Evolutionary conservation across 176 grass and related monocot genomes (phyloP).

Genomic region (Musa troglodytarum): DNA sequence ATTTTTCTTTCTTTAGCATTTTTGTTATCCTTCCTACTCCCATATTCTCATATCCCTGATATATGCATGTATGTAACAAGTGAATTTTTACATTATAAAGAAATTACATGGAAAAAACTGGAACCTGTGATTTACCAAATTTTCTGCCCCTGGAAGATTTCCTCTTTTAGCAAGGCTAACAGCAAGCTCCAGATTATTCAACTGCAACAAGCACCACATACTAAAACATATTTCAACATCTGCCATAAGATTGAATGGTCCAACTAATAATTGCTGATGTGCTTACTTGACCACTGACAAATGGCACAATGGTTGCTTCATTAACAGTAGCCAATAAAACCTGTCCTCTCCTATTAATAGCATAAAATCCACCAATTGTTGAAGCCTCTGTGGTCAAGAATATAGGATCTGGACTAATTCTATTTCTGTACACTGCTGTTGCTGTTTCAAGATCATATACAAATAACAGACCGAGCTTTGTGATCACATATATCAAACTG

Average conservation of each 20-base stretch:
- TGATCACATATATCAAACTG: slow-evolving; percentile 88
- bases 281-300: slow-evolving; percentile 80
- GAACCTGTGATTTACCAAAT: slow-evolving; percentile 46
- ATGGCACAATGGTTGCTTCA: slow-evolving; percentile 84
- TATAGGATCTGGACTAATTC: slow-evolving; percentile 97
- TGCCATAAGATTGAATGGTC: too few relatives aligned
- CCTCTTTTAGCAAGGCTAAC: slow-evolving; percentile 96
- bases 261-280: slow-evolving; percentile 6
- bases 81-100: background rate
- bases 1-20: too few relatives aligned
- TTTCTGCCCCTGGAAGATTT: slow-evolving; percentile 96
- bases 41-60: too few relatives aligned
- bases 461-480: slow-evolving; percentile 92
- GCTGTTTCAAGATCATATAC: slow-evolving; percentile 96
- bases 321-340: slow-evolving; percentile 94
- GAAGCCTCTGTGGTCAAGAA: slow-evolving; percentile 90
- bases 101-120: background rate
- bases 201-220: slow-evolving; percentile 14
- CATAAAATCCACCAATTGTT: slow-evolving; percentile 82
- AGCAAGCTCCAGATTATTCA: slow-evolving; percentile 97
- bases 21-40: too few relatives aligned
- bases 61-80: too few relatives aligned
- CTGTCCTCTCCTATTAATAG: slow-evolving; percentile 89
- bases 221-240: background rate
- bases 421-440: slow-evolving; percentile 88